Conservation (phyloP, 1,284 basidiomycete genomes). For the Trichosporon sp. region DNA sequence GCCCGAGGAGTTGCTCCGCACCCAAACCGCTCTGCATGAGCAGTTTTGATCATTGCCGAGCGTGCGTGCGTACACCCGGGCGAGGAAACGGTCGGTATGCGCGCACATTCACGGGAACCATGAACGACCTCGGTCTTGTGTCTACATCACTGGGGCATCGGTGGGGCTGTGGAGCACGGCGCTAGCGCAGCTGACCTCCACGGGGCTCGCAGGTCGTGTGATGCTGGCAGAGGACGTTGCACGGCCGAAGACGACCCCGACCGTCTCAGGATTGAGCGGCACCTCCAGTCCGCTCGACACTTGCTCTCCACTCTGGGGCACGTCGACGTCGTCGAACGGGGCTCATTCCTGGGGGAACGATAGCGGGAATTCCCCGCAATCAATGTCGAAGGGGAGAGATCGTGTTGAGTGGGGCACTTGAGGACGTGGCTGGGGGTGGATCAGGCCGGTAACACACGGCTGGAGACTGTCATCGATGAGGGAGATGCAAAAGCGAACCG, state of each 20-base stretch:
- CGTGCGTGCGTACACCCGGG: not conserved
- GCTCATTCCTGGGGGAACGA: not conserved
- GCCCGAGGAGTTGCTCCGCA: constrained; percentile 2
- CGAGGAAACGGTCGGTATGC: not conserved
- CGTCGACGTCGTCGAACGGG: not conserved
- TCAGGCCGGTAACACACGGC: not conserved
- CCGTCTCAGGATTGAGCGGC: not conserved
- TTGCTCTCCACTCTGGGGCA: not conserved
- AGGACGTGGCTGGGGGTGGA: too few species aligned
- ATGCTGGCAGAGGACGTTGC: not conserved
- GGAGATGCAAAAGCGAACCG: too few species aligned
- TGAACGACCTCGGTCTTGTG: not conserved
- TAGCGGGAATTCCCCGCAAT: not conserved
- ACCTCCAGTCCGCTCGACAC: not conserved
- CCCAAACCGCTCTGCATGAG: not conserved
- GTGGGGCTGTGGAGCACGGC: not conserved
- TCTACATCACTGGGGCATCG: not conserved
- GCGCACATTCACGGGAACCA: not conserved
- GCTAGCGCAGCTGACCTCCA: not conserved
- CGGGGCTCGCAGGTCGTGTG: not conserved
- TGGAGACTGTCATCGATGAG: too few species aligned
- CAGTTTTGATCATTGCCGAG: not conserved
- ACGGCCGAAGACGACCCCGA: not conserved
- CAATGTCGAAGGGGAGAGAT: not conserved
- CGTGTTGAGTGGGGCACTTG: too few species aligned